Conservation (phyloP, 2,329 filamentous ascomycete genomes). For the Clarireedia paspali region DNA sequence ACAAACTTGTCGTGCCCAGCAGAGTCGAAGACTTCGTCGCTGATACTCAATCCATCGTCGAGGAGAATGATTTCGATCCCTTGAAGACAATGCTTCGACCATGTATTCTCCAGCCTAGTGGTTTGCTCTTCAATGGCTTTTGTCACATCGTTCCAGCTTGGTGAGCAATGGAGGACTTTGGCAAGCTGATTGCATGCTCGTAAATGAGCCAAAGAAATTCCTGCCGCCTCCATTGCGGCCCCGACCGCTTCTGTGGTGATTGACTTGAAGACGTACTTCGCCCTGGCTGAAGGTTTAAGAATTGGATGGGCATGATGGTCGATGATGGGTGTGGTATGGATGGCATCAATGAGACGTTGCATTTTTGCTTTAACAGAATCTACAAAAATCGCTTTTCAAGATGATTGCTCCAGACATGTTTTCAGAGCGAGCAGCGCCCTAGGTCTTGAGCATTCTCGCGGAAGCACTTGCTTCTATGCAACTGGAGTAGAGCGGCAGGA, state of each 20-base stretch:
- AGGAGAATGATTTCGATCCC: slow-evolving; percentile 69
- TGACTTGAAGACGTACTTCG: slow-evolving; percentile 43
- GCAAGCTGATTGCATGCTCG: slow-evolving; percentile 64
- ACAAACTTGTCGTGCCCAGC: slow-evolving; percentile 61
- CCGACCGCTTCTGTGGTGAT: slow-evolving; percentile 69
- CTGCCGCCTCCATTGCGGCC: slow-evolving; percentile 54
- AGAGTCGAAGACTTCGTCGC: slow-evolving; percentile 49
- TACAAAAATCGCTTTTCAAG: neutral
- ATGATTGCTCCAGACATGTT: neutral
- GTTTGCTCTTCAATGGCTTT: slow-evolving; percentile 20
- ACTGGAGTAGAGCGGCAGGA: neutral
- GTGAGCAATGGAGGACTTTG: slow-evolving; percentile 52
- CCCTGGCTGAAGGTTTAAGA: slow-evolving; percentile 42
- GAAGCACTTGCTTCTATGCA: too few relatives aligned
- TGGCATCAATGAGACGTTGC: slow-evolving; percentile 28
- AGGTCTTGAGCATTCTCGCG: neutral
- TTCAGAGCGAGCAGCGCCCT: neutral
- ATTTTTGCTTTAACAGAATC: neutral
- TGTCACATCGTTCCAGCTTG: slow-evolving; percentile 50
- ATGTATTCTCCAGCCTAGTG: slow-evolving; percentile 36
- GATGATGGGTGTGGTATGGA: slow-evolving; percentile 54
- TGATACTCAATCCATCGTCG: slow-evolving; percentile 63
- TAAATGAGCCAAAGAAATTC: slow-evolving; percentile 58
- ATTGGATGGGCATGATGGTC: slow-evolving; percentile 69
- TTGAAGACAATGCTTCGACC: slow-evolving; percentile 57